These are phyloP conservation scores for Mycena vitilis DNA, from an alignment of 768 basidiomycete species.

Conservation along the genomic window DNA sequence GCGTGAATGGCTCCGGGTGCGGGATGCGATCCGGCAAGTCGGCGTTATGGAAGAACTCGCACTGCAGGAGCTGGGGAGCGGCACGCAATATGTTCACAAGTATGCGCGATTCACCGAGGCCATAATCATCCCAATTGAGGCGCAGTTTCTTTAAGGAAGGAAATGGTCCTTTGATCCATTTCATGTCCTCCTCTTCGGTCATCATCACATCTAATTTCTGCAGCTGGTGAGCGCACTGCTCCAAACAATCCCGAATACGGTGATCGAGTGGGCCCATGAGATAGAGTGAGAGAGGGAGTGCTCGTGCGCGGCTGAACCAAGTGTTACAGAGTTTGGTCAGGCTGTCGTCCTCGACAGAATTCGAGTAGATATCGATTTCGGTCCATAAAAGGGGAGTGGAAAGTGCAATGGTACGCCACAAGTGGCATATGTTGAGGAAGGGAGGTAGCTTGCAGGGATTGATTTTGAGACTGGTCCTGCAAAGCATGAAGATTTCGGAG, in stretches of 20 bases:
- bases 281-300: neutral
- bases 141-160: neutral
- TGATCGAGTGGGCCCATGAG: no score
- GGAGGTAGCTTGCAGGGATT: no score
- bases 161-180: neutral
- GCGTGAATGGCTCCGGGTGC: neutral
- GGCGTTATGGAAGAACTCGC: neutral
- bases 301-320: constrained; percentile 3
- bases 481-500: constrained; percentile 8
- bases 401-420: constrained; percentile 11
- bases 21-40: neutral
- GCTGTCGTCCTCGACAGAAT: no score
- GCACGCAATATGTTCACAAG: neutral
- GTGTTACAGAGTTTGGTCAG: neutral
- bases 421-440: constrained; percentile 9
- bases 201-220: neutral
- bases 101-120: neutral
- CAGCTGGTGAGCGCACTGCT: neutral
- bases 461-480: no score
- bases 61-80: neutral
- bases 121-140: neutral
- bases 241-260: neutral
- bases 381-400: constrained; percentile 12
- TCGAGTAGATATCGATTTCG: neutral
- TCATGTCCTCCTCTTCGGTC: neutral